These are phyloP conservation scores for Cryphonectria parasitica DNA, from an alignment of 2,329 filamentous ascomycete genomes.

Conservation along the genomic window DNA sequence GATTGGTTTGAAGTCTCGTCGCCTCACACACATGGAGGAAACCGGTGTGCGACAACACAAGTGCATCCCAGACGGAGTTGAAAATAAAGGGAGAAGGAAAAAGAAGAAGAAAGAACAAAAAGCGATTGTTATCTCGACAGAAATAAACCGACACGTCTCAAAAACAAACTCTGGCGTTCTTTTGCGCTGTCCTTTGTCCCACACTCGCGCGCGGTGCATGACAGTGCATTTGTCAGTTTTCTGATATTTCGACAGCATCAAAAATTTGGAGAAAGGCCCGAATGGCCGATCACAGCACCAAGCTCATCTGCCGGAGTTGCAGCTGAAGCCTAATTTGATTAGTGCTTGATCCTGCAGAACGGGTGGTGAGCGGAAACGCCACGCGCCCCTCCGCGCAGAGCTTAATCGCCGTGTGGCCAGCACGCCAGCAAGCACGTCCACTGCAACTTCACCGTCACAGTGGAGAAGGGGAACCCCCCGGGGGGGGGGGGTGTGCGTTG, in stretches of 20 bases:
- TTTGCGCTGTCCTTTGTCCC: background rate
- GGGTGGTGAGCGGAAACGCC: background rate
- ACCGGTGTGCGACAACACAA: background rate
- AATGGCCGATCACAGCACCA: background rate
- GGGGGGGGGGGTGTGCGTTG: too few relatives aligned
- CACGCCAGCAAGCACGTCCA: background rate
- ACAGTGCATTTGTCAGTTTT: background rate
- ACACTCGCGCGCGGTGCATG: background rate
- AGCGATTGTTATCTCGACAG: background rate
- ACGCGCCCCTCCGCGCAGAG: background rate
- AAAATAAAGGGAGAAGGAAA: background rate
- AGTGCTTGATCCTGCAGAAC: background rate
- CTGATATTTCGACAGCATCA: background rate
- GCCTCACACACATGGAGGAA: background rate
- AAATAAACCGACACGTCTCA: background rate
- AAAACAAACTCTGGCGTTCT: background rate
- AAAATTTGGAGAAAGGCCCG: conserved; percentile 1
- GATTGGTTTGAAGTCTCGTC: background rate
- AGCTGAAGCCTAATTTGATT: background rate
- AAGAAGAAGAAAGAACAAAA: too few relatives aligned
- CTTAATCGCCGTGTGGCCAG: background rate
- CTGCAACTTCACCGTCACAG: background rate
- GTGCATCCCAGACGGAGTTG: background rate
- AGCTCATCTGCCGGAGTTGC: background rate
- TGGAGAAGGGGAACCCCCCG: background rate